Percentiles rank a stretch among this genome's conserved stretches.
Evolutionary conservation across 352 stramenopile species (phyloP).

Genomic region (Phytophthora nicotianae): DNA sequence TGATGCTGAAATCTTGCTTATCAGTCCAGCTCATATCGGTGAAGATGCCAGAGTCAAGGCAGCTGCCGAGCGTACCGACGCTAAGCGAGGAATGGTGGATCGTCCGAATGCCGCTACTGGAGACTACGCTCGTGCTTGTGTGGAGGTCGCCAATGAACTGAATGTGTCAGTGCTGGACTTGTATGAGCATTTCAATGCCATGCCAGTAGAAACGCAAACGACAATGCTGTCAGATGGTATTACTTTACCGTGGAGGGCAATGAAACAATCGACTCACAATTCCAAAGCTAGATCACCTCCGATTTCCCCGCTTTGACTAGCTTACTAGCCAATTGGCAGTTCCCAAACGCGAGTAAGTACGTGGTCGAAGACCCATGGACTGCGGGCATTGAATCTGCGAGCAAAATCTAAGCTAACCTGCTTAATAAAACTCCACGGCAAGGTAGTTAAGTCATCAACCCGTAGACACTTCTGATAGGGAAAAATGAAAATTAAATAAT

Average conservation of each 20-base stretch:
- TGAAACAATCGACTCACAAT: not conserved
- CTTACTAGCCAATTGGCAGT: not conserved
- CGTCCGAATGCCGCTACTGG: slow-evolving; percentile 14
- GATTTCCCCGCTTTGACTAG: not conserved
- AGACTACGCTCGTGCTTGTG: slow-evolving; percentile 45
- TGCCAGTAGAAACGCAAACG: not conserved
- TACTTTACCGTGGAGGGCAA: not conserved
- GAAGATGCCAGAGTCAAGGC: slow-evolving; percentile 19
- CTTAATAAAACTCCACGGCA: too few species aligned
- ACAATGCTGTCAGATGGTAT: not conserved
- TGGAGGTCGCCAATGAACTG: slow-evolving; percentile 29
- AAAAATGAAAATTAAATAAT: too few species aligned
- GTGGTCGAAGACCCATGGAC: not conserved
- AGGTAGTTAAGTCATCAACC: too few species aligned
- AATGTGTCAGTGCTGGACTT: slow-evolving; percentile 43
- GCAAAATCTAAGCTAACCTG: too few species aligned
- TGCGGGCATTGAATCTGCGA: not conserved
- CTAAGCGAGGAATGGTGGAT: slow-evolving; percentile 12
- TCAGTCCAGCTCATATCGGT: slow-evolving; percentile 49
- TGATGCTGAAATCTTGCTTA: slow-evolving; percentile 38
- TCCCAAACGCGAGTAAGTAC: not conserved
- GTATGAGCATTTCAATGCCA: slow-evolving; percentile 46
- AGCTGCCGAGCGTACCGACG: slow-evolving; percentile 13
- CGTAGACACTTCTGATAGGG: too few species aligned
- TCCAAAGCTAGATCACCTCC: not conserved